Evolutionary conservation across 2,329 filamentous ascomycete genomes (phyloP).

Genomic region (Clonostachys chloroleuca): DNA sequence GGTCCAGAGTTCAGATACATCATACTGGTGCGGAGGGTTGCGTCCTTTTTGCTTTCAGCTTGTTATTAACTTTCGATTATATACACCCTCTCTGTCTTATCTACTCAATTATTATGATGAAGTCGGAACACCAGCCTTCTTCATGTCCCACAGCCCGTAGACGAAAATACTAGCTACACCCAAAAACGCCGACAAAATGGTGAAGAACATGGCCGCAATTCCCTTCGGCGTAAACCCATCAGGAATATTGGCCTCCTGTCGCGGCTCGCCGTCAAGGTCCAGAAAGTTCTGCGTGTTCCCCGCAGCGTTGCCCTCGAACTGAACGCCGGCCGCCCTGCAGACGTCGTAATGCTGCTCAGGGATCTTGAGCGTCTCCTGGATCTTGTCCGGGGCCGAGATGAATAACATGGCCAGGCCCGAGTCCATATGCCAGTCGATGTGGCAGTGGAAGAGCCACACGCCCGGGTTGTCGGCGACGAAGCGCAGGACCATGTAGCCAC

Average conservation of each 20-base stretch:
- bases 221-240: not conserved
- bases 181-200: not conserved
- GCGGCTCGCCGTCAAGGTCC: conserved; percentile 31
- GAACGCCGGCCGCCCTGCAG: conserved; percentile 29
- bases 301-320: conserved; percentile 52
- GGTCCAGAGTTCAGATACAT: no score
- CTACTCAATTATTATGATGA: no score
- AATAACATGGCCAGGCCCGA: conserved; percentile 33
- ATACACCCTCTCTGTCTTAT: no score
- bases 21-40: no score
- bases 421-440: conserved; percentile 48
- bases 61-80: no score
- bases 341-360: conserved; percentile 35
- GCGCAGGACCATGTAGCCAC: conserved; percentile 44
- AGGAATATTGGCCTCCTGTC: not conserved
- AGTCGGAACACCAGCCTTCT: no score
- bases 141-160: no score
- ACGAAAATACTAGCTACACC: not conserved
- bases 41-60: no score
- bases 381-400: conserved; percentile 16
- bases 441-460: conserved; percentile 36
- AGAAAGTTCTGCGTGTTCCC: conserved; percentile 48
- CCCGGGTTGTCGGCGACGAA: conserved; percentile 38
- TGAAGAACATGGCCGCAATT: conserved; percentile 2
- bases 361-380: conserved; percentile 31